phyloP scores from a whole-genome alignment of 257 asterid genomes.

The Ligustrum vulgare region DNA sequence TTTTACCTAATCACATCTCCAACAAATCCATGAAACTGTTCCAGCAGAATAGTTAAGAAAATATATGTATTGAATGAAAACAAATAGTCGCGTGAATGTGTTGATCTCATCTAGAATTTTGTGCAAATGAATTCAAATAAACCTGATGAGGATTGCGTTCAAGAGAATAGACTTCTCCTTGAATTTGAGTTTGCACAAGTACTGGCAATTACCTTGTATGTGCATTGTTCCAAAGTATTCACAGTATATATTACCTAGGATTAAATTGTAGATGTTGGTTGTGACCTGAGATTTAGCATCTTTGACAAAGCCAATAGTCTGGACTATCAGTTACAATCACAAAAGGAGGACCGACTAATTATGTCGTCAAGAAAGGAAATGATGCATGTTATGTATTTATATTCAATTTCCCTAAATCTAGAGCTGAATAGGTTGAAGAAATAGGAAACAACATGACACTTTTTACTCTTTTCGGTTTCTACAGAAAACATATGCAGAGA shows the following conservation, averaged over 20 bases:
- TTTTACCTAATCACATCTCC: conserved; percentile 55
- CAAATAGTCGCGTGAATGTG: conserved; percentile 1
- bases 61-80: not conserved
- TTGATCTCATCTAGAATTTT: conserved; percentile 1
- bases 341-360: no score
- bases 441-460: no score
- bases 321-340: no score
- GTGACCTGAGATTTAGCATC: conserved; percentile 95
- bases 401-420: no score
- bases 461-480: no score
- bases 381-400: no score
- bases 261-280: conserved; percentile 81
- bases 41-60: conserved; percentile 23
- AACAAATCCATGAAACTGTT: conserved; percentile 86
- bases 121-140: conserved; percentile 20
- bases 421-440: no score
- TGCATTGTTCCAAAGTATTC: conserved; percentile 92
- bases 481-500: no score
- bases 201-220: conserved; percentile 71
- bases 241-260: conserved; percentile 86
- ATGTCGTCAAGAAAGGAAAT: no score
- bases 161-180: conserved; percentile 91
- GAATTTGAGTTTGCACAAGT: conserved; percentile 92
- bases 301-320: no score
- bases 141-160: conserved; percentile 99